Percentiles rank a stretch among this genome's conserved stretches.
Evolutionary conservation across 208 protist genomes (phyloP).

Genomic region (Entamoeba nuttalli): DNA sequence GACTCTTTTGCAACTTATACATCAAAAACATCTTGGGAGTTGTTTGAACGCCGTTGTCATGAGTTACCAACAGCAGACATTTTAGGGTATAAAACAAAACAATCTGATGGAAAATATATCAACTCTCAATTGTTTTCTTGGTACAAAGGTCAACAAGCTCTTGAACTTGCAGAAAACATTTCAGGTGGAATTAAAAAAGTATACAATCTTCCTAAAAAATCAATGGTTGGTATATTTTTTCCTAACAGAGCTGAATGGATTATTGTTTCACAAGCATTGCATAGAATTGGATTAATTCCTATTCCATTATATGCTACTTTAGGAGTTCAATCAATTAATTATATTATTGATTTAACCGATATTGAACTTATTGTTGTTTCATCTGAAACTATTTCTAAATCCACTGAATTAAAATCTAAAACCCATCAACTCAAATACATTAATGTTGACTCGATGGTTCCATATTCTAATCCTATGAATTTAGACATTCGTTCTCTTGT

Average conservation of each 20-base stretch:
- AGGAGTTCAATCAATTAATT: neutral
- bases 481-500: neutral
- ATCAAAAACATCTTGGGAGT: neutral
- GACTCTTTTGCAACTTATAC: neutral
- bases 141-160: neutral
- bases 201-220: neutral
- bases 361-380: neutral
- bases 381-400: neutral
- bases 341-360: neutral
- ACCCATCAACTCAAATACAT: neutral
- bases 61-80: neutral
- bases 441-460: neutral
- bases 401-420: neutral
- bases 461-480: neutral
- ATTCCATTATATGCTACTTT: neutral
- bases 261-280: neutral
- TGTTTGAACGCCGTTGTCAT: neutral
- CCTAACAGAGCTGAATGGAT: neutral
- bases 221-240: neutral
- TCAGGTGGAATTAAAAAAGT: neutral
- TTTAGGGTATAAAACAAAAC: neutral
- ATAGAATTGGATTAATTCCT: neutral
- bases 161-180: neutral
- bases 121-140: neutral
- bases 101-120: neutral